Evolutionary conservation across 2,329 filamentous ascomycete species (phyloP), one percentile per base, ranked within the genome.

Genomic region (Chalaropsis thielavioides): DNA sequence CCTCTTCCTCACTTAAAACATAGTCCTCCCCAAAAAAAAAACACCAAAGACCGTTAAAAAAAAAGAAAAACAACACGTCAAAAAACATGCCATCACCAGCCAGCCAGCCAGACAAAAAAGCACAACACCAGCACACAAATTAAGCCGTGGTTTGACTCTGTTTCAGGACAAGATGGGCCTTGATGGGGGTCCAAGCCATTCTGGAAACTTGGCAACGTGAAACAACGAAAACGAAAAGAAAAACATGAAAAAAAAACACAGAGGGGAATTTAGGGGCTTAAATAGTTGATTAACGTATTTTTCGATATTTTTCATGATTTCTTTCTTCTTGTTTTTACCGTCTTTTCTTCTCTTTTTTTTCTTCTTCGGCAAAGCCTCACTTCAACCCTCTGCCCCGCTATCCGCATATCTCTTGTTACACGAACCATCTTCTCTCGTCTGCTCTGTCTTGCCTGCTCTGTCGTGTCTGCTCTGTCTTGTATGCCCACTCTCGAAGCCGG

Each of bases 101-200:
- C 35, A 31, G 31, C 3, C 35, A 38, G 35, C 35, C 35, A 6
- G 8, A 38, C 35, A 38, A 38, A 38, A 38, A 38, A 35, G 7
- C 3, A 3, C 3, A 22, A n/a, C 44, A 49, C n/a, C n/a, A n/a
- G 46, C 19, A 11, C 46, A 51, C 46, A 11, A 51, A 22, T 27
- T 51, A 24, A 24, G 10, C 31, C 24, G 54, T 58, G 54, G 54
- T 58, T 58, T 58, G 54, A 58, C 54, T 31, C 27, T 58, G 54
- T 58, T 58, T 58, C 54, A 58, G 54, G 54, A 58, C 27, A 58
- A 38, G 27, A 58, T 58, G 13, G 27, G 54, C 17, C 17, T 58
- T 38, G 13, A 51, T 27, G 46, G 46, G 46, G 46, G 46, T 51
- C 46, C 46, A 51, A 51, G 46, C 46, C 46, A 27, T 44, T 43